Evolutionary conservation across 495 filamentous ascomycete genomes (phyloP).

Genomic region (Pseudevernia furfuracea): DNA sequence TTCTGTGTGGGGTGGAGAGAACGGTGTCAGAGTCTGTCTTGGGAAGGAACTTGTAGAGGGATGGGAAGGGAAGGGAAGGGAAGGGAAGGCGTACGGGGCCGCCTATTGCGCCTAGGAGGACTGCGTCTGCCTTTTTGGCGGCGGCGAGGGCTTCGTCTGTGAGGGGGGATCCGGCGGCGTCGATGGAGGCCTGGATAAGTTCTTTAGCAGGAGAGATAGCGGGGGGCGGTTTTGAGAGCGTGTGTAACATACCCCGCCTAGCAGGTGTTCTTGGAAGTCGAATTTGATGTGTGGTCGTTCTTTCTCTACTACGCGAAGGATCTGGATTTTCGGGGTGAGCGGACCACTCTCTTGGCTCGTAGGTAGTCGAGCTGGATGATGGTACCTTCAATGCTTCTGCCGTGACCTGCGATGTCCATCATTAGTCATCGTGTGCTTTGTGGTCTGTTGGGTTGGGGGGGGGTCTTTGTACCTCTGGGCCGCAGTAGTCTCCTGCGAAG

Average conservation of each 20-base stretch:
- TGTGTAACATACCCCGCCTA: conserved; percentile 72
- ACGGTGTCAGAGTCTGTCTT: neutral
- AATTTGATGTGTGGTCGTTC: conserved; percentile 63
- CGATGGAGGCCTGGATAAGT: conserved; percentile 81
- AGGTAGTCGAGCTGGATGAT: neutral
- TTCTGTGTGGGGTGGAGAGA: conserved; percentile 44
- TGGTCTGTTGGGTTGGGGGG: neutral
- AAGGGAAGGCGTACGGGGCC: conserved; percentile 56
- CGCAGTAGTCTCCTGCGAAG: conserved; percentile 85
- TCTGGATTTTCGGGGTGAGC: conserved; percentile 36
- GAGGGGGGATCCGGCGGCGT: conserved; percentile 66
- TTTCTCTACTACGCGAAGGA: conserved; percentile 69
- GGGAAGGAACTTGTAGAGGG: neutral
- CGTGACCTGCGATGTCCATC: conserved; percentile 38
- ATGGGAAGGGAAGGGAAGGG: conserved; percentile 4
- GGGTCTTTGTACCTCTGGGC: conserved; percentile 65
- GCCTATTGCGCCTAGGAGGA: conserved; percentile 90
- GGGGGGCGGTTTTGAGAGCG: neutral
- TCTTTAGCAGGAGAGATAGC: neutral
- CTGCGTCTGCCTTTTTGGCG: conserved; percentile 83
- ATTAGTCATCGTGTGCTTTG: neutral
- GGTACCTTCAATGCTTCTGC: conserved; percentile 76
- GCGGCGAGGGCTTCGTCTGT: conserved; percentile 79
- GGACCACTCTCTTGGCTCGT: neutral
- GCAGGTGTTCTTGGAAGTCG: conserved; percentile 84